These are phyloP conservation scores for Kregervanrija delftensis DNA, from an alignment of 805 yeast species.

Conservation along the genomic window DNA sequence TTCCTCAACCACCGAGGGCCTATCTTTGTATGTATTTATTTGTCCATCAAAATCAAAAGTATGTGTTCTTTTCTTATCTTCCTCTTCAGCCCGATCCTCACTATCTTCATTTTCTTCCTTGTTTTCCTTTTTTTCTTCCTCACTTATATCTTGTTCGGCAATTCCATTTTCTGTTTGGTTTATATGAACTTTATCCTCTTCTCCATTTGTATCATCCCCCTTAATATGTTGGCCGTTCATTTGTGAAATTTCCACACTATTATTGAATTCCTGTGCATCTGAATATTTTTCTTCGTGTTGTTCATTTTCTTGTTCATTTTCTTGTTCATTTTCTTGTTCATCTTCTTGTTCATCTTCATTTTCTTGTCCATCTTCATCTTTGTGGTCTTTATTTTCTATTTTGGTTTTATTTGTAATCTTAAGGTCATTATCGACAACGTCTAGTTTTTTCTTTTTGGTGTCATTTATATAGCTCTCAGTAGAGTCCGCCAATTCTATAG, in stretches of 20 bases:
- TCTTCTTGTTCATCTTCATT: neutral
- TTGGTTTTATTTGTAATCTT: neutral
- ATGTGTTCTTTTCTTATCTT: constrained; percentile 35
- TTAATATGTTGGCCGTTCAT: too few relatives aligned
- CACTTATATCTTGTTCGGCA: constrained; percentile 13
- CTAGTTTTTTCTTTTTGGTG: too few relatives aligned
- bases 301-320: neutral
- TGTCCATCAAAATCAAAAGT: constrained; percentile 69
- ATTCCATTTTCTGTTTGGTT: constrained; percentile 13
- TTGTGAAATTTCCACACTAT: too few relatives aligned
- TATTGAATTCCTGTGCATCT: too few relatives aligned
- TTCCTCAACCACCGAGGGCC: constrained; percentile 93
- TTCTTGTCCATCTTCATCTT: neutral
- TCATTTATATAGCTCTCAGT: too few relatives aligned
- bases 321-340: neutral
- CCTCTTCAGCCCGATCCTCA: constrained; percentile 24
- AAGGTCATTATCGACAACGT: neutral
- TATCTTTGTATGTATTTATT: constrained; percentile 75
- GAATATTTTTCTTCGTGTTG: neutral
- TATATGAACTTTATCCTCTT: constrained; percentile 20
- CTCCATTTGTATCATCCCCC: constrained; percentile 1
- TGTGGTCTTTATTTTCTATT: neutral
- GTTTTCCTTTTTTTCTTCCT: constrained; percentile 10
- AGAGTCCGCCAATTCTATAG: too few relatives aligned
- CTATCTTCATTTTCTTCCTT: constrained; percentile 13